Conservation (phyloP, 768 basidiomycete genomes). For the Lyophyllum shimeji region DNA sequence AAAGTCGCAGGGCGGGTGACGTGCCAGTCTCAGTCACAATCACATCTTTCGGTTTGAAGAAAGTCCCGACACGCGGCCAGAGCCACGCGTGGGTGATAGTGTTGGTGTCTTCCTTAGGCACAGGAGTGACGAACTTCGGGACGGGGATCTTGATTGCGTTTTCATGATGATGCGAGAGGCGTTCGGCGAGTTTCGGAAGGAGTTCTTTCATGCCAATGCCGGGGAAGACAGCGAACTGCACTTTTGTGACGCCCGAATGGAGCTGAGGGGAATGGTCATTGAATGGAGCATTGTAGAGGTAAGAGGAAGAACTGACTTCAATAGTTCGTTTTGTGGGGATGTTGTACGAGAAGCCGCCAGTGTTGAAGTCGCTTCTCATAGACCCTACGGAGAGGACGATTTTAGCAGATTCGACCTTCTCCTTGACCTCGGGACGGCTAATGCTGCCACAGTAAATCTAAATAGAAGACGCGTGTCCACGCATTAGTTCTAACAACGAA, state of each 20-base stretch:
- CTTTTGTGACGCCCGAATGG: conserved; percentile 70
- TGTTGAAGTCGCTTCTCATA: conserved; percentile 82
- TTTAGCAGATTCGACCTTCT: conserved; percentile 72
- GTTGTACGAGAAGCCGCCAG: conserved; percentile 81
- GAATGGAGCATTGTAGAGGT: background rate
- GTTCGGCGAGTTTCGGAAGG: conserved; percentile 68
- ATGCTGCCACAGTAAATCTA: conserved; percentile 79
- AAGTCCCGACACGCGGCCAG: conserved; percentile 77
- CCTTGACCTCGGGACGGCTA: conserved; percentile 63
- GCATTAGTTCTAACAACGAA: background rate
- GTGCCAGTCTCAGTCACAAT: conserved; percentile 86
- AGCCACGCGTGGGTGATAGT: conserved; percentile 77
- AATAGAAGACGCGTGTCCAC: background rate
- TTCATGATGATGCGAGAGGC: conserved; percentile 40
- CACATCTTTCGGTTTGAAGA: conserved; percentile 73
- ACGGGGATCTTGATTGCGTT: conserved; percentile 45
- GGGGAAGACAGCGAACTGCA: conserved; percentile 63
- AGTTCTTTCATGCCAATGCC: conserved; percentile 75
- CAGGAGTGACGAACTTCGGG: conserved; percentile 37
- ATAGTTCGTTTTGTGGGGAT: conserved; percentile 58
- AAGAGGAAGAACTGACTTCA: conserved; percentile 44
- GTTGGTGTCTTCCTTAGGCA: conserved; percentile 51
- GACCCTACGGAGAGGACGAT: conserved; percentile 74
- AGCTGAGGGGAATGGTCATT: conserved; percentile 41
- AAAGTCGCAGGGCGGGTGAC: background rate